Percentiles rank a stretch among this genome's conserved stretches.
phyloP scores from a whole-genome alignment of 2,329 filamentous ascomycete genomes.

The Calonectria pseudoturangicola region DNA sequence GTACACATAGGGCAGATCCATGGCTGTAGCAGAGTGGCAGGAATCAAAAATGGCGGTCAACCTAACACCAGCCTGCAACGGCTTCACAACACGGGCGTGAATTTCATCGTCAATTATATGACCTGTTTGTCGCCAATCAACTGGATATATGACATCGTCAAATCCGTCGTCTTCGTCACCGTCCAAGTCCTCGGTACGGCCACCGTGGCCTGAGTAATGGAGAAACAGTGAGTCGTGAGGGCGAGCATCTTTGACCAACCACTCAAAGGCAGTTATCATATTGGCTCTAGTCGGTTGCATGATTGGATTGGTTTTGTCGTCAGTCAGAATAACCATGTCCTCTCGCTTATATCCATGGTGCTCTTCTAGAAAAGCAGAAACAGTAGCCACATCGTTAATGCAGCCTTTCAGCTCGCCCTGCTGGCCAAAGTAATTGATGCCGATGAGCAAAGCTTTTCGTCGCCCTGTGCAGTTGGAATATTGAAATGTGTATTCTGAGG shows the following conservation, averaged over 20 bases:
- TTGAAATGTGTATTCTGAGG: slow-evolving; percentile 81
- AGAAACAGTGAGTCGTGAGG: slow-evolving; percentile 87
- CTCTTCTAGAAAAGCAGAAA: slow-evolving; percentile 81
- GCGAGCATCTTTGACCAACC: slow-evolving; percentile 82
- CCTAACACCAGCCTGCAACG: slow-evolving; percentile 88
- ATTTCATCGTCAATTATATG: slow-evolving; percentile 88
- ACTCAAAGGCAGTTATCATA: slow-evolving; percentile 84
- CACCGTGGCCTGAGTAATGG: slow-evolving; percentile 85
- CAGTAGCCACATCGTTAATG: slow-evolving; percentile 88
- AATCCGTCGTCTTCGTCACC: slow-evolving; percentile 86
- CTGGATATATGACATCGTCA: slow-evolving; percentile 87
- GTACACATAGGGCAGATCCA: slow-evolving; percentile 88
- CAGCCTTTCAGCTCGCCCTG: slow-evolving; percentile 83
- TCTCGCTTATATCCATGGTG: slow-evolving; percentile 83
- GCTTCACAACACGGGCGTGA: slow-evolving; percentile 84
- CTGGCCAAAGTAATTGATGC: slow-evolving; percentile 88
- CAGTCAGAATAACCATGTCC: slow-evolving; percentile 87
- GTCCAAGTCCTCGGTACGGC: slow-evolving; percentile 83
- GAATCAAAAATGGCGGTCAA: slow-evolving; percentile 88
- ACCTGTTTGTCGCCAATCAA: slow-evolving; percentile 81
- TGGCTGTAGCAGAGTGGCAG: slow-evolving; percentile 85
- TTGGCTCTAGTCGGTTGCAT: slow-evolving; percentile 85
- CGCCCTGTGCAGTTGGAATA: slow-evolving; percentile 84
- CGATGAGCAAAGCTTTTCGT: slow-evolving; percentile 84
- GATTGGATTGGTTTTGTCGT: slow-evolving; percentile 82